Percentiles rank a stretch among this genome's conserved stretches.
Evolutionary conservation across 768 basidiomycete species (phyloP).

Genomic region (Lactifluus piperatus): DNA sequence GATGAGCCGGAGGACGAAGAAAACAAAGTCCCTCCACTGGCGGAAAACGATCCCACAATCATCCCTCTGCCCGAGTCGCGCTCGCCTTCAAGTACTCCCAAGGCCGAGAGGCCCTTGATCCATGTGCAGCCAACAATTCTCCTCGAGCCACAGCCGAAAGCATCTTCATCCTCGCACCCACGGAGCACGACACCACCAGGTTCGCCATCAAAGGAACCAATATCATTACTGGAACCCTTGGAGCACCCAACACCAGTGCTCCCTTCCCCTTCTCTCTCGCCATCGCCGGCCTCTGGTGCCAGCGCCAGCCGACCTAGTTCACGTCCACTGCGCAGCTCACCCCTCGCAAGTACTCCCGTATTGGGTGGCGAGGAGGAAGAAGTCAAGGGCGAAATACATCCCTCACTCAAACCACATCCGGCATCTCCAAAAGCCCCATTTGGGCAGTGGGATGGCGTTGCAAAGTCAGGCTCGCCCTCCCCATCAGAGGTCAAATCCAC

Average conservation of each 20-base stretch:
- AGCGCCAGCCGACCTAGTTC: conserved; percentile 55
- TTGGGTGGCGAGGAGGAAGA: conserved; percentile 38
- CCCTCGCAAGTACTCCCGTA: conserved; percentile 49
- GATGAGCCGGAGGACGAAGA: conserved; percentile 24
- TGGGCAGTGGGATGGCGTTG: conserved; percentile 21
- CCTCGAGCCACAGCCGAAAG: conserved; percentile 24
- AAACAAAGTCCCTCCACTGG: neutral
- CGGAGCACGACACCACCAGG: conserved; percentile 56
- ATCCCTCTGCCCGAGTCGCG: conserved; percentile 37
- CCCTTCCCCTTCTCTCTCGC: conserved; percentile 28
- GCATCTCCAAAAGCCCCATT: conserved; percentile 35
- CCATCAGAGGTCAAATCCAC: conserved; percentile 4
- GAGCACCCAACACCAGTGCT: conserved; percentile 26
- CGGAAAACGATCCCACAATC: conserved; percentile 9
- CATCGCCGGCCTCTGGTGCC: conserved; percentile 36
- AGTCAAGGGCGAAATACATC: conserved; percentile 23
- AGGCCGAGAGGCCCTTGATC: conserved; percentile 40
- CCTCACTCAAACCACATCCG: conserved; percentile 28
- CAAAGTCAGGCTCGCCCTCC: neutral
- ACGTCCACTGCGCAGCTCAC: conserved; percentile 68
- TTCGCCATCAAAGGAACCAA: conserved; percentile 45
- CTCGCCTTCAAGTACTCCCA: conserved; percentile 53
- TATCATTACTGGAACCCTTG: conserved; percentile 14
- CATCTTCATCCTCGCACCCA: conserved; percentile 24
- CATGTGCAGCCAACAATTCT: conserved; percentile 30